phyloP scores from a whole-genome alignment of 164 flowering plant species.

The Chimonanthus salicifolius region DNA sequence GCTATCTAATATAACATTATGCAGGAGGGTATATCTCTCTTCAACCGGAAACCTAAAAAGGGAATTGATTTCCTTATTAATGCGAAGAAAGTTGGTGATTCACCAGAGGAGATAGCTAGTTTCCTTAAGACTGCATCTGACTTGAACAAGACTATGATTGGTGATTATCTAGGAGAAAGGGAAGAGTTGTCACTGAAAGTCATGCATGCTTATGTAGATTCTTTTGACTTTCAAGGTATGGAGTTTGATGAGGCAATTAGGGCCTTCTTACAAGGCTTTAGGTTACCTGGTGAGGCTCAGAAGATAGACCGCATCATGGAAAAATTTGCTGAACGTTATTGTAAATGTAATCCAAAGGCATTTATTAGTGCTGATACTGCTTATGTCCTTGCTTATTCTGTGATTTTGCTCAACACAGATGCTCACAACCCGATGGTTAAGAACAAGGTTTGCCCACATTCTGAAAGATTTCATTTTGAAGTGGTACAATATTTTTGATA shows the following conservation, averaged over 20 bases:
- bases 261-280: conserved; percentile 78
- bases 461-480: background rate
- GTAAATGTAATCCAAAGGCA: conserved; percentile 91
- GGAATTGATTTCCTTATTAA: conserved; percentile 92
- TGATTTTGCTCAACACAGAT: conserved; percentile 94
- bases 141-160: conserved; percentile 83
- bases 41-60: conserved; percentile 89
- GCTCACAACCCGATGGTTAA: conserved; percentile 98
- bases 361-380: conserved; percentile 98
- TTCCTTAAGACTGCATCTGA: conserved; percentile 82
- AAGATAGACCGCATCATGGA: conserved; percentile 99
- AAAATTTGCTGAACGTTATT: conserved; percentile 95
- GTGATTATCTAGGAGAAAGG: conserved; percentile 98
- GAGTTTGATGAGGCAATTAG: conserved; percentile 98
- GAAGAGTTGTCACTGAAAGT: conserved; percentile 88
- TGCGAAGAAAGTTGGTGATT: conserved; percentile 81
- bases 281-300: conserved; percentile 99
- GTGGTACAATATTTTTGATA: conserved; percentile 1
- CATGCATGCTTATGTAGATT: conserved; percentile 97
- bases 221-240: conserved; percentile 89
- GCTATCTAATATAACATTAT: conserved; percentile 36
- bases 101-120: conserved; percentile 87
- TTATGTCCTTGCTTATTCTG: conserved; percentile 96
- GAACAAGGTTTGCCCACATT: conserved; percentile 61
- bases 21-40: conserved; percentile 99